A percentile compares a stretch with the other conserved stretches of the same genome.
Conservation (phyloP, 2,329 filamentous ascomycete genomes). For the Dactylellina parvicollis region DNA sequence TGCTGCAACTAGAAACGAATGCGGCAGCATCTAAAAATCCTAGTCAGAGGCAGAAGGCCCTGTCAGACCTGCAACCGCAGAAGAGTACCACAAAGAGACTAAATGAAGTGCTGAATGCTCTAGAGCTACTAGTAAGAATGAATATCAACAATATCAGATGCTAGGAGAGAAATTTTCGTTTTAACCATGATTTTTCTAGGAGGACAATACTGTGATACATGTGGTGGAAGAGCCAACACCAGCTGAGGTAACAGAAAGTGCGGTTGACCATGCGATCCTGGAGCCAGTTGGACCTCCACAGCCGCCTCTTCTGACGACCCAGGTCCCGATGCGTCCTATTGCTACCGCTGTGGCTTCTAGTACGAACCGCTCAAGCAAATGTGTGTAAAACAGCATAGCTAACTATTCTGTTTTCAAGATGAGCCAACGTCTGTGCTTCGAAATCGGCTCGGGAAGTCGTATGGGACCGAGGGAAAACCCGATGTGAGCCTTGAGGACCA, state of each 20-base stretch:
- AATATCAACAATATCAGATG: background rate
- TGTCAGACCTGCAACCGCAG: conserved; percentile 40
- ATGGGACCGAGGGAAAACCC: conserved; percentile 22
- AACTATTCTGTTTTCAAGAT: conserved; percentile 19
- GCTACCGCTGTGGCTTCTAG: conserved; percentile 30
- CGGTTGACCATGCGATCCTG: background rate
- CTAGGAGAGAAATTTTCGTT: background rate
- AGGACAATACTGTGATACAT: conserved; percentile 47
- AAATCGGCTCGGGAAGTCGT: conserved; percentile 40
- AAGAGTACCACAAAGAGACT: conserved; percentile 27
- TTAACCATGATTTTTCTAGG: conserved; percentile 3
- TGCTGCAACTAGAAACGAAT: conserved; percentile 39
- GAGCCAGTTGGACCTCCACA: conserved; percentile 1
- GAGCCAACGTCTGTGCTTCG: conserved; percentile 36
- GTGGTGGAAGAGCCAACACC: conserved; percentile 28
- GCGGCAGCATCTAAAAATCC: conserved; percentile 31
- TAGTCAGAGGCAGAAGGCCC: conserved; percentile 39
- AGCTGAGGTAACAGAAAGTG: background rate
- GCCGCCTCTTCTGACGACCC: background rate
- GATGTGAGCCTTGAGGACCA: conserved; percentile 32
- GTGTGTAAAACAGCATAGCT: background rate
- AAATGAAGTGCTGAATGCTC: conserved; percentile 25
- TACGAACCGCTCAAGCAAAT: background rate
- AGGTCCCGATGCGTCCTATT: conserved; percentile 11
- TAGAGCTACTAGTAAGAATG: conserved; percentile 34